Evolutionary conservation across 148 eudicot genomes (phyloP).

Genomic region (Talinum fruticosum): DNA sequence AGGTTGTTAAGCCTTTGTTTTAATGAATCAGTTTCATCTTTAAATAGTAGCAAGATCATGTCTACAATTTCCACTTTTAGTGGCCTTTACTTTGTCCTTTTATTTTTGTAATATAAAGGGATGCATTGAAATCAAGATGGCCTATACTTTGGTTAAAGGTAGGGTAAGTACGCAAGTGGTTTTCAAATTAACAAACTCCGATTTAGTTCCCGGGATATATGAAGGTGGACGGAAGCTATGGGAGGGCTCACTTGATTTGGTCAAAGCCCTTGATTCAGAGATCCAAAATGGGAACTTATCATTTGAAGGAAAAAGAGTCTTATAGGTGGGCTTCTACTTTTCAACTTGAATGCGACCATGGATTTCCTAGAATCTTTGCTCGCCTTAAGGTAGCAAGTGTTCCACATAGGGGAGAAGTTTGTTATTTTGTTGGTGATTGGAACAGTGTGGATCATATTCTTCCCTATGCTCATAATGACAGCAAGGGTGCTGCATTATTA

Average conservation of each 20-base stretch:
- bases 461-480: constrained; percentile 36
- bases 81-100: no score
- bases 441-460: constrained; percentile 61
- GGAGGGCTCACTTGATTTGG: constrained; percentile 94
- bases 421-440: constrained; percentile 96
- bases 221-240: constrained; percentile 97
- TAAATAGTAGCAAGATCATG: no score
- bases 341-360: constrained; percentile 96
- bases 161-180: constrained; percentile 88
- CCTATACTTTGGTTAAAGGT: no score
- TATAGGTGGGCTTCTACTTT: constrained; percentile 72
- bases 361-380: constrained; percentile 90
- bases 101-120: no score
- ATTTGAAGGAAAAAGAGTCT: constrained; percentile 65
- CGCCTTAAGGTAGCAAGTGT: constrained; percentile 63
- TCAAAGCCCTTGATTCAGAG: constrained; percentile 69
- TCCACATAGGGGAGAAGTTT: constrained; percentile 36
- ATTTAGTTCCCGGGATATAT: constrained; percentile 94
- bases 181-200: constrained; percentile 77
- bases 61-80: no score
- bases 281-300: constrained; percentile 46
- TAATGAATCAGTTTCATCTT: no score
- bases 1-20: no score
- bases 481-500: constrained; percentile 18
- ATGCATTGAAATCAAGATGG: no score